Percentiles rank a stretch among this genome's conserved stretches.
Conservation (phyloP, 805 yeast genomes). For the Sugiyamaella qingdaonensis region DNA sequence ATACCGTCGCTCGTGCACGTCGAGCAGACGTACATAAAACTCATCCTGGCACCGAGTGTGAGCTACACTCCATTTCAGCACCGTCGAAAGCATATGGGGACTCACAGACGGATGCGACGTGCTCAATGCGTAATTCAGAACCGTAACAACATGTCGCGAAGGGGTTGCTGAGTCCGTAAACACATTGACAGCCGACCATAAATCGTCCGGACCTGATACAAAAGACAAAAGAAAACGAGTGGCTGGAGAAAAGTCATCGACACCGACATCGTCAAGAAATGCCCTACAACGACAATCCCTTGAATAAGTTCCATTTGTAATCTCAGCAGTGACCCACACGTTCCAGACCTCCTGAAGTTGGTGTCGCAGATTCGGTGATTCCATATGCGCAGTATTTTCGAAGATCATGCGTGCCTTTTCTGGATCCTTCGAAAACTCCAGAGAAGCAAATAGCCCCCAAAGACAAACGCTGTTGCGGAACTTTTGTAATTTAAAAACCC, state of each 20-base stretch:
- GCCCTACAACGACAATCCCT: neutral
- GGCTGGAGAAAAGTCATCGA: neutral
- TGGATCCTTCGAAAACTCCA: neutral
- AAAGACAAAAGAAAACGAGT: neutral
- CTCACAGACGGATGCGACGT: neutral
- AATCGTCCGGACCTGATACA: neutral
- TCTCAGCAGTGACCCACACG: neutral
- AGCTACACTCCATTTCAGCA: neutral
- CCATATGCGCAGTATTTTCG: neutral
- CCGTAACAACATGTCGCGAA: neutral
- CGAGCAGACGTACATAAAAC: neutral
- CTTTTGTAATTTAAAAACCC: neutral
- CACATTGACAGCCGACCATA: neutral
- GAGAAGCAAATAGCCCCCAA: slow-evolving; percentile 1
- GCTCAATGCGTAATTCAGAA: neutral
- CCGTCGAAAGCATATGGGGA: neutral
- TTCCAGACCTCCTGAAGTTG: neutral
- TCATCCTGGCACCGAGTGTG: neutral
- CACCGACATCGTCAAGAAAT: neutral
- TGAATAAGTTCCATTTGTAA: neutral
- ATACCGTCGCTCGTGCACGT: neutral
- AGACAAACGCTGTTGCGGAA: neutral
- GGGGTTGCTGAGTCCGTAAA: neutral
- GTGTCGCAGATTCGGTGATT: neutral
- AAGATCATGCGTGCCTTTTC: neutral